phyloP scores from a whole-genome alignment of 495 filamentous ascomycete genomes.

The Penicillium arizonense region DNA sequence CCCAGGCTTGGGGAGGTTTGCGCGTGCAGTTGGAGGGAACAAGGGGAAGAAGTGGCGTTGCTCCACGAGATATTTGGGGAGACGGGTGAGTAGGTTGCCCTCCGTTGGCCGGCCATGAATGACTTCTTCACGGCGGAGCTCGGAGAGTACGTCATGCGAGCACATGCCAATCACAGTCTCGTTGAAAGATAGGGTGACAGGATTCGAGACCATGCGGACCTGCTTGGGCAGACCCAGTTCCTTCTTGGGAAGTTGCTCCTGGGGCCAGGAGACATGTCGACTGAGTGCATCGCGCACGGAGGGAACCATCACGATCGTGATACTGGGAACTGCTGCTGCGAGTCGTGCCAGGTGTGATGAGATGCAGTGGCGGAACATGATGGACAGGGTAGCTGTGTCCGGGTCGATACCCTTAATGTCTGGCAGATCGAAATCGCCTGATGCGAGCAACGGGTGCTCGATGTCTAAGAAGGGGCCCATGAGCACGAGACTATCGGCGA shows the following conservation, averaged over 20 bases:
- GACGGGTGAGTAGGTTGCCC: constrained; percentile 60
- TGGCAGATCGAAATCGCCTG: constrained; percentile 88
- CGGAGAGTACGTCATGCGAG: constrained; percentile 78
- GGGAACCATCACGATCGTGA: constrained; percentile 80
- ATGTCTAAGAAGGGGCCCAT: constrained; percentile 86
- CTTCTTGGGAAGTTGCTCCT: constrained; percentile 72
- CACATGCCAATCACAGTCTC: constrained; percentile 78
- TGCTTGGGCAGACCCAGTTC: constrained; percentile 75
- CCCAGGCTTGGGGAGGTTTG: constrained; percentile 60
- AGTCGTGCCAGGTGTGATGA: constrained; percentile 64
- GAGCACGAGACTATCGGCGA: constrained; percentile 78
- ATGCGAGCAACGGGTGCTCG: constrained; percentile 84
- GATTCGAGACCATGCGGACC: constrained; percentile 78
- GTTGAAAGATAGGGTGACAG: constrained; percentile 81
- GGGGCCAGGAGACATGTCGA: constrained; percentile 86
- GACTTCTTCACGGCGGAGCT: constrained; percentile 76
- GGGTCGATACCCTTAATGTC: constrained; percentile 66
- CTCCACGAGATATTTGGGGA: constrained; percentile 72
- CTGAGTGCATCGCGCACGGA: constrained; percentile 81
- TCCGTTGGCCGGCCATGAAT: constrained; percentile 54
- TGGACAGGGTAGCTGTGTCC: constrained; percentile 74
- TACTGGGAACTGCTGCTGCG: constrained; percentile 63
- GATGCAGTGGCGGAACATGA: constrained; percentile 80
- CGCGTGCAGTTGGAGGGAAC: constrained; percentile 72
- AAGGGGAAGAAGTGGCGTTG: constrained; percentile 89